Percentiles rank a stretch among this genome's conserved stretches.
phyloP scores from a whole-genome alignment of 495 filamentous ascomycete genomes.

The Parathielavia hyrcaniae region DNA sequence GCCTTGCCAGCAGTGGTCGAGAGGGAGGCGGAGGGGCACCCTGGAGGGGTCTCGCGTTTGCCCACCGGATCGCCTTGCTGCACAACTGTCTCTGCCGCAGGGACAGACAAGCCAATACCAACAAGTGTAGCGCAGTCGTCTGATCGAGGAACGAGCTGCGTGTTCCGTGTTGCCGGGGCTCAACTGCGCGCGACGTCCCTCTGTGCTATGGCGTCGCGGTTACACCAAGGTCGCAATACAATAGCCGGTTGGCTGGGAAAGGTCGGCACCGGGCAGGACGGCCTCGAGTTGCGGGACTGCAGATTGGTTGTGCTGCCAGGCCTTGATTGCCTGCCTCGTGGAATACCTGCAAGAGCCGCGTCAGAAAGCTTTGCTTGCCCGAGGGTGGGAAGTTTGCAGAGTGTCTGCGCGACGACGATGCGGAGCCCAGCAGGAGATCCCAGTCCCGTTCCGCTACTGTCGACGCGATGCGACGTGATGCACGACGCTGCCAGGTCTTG shows the following conservation, averaged over 20 bases:
- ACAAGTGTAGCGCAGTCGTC: constrained; percentile 10
- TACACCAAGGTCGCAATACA: constrained; percentile 31
- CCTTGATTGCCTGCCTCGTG: constrained; percentile 26
- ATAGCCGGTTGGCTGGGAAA: constrained; percentile 30
- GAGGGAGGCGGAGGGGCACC: background rate
- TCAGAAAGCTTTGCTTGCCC: constrained; percentile 28
- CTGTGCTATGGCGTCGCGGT: constrained; percentile 27
- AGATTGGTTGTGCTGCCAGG: constrained; percentile 31
- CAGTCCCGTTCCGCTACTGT: constrained; percentile 10
- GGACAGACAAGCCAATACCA: background rate
- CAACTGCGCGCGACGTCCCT: constrained; percentile 25
- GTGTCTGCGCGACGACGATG: constrained; percentile 15
- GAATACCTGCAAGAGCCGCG: constrained; percentile 37
- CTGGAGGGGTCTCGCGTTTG: constrained; percentile 8
- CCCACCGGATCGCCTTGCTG: constrained; percentile 15
- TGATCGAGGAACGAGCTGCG: constrained; percentile 5
- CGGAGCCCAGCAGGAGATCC: constrained; percentile 16
- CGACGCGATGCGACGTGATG: constrained; percentile 11
- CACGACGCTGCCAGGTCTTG: constrained; percentile 9
- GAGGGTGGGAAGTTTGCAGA: constrained; percentile 5
- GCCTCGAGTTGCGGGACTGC: constrained; percentile 17
- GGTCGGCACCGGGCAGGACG: constrained; percentile 26
- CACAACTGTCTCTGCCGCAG: constrained; percentile 2
- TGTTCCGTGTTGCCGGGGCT: constrained; percentile 27
- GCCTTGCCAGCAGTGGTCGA: constrained; percentile 9